Percentiles rank a stretch among this genome's conserved stretches.
phyloP scores from a whole-genome alignment of 257 asterid genomes.

The Rauvolfia tetraphylla region DNA sequence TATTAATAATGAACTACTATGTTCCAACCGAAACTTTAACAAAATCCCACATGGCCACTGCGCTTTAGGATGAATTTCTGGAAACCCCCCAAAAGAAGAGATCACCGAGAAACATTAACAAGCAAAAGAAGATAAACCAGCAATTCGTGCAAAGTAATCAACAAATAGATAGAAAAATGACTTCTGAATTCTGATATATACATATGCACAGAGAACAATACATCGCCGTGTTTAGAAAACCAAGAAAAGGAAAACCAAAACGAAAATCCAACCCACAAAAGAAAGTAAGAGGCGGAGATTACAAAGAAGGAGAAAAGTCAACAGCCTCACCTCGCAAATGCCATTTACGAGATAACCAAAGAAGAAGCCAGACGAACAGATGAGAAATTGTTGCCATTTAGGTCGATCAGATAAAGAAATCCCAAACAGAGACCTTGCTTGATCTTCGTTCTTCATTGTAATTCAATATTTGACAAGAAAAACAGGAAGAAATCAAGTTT shows the following conservation, averaged over 20 bases:
- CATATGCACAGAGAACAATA: background rate
- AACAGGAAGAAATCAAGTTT: background rate
- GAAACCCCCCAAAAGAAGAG: background rate
- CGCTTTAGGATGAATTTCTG: background rate
- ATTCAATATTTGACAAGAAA: conserved; percentile 1
- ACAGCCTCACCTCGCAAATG: conserved; percentile 66
- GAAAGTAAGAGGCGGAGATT: background rate
- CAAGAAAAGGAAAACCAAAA: background rate
- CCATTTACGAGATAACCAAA: conserved; percentile 95
- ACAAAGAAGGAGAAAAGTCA: background rate
- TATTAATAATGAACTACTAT: background rate
- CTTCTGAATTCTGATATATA: background rate
- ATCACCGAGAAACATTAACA: background rate
- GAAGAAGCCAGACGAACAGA: conserved; percentile 87
- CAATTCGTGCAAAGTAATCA: background rate
- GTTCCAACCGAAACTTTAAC: background rate
- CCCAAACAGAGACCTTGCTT: conserved; percentile 71
- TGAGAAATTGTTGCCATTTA: conserved; percentile 79
- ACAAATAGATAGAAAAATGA: background rate
- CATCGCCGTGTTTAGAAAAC: background rate
- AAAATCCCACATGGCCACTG: background rate
- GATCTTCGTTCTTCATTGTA: conserved; percentile 78
- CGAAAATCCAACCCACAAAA: background rate
- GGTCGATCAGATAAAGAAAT: conserved; percentile 67
- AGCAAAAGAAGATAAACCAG: background rate